A percentile compares a stretch with the other conserved stretches of the same genome.
These are phyloP conservation scores for Kickxella alabastrina DNA, from an alignment of 192 early-diverging fungal genomes.

Conservation along the genomic window DNA sequence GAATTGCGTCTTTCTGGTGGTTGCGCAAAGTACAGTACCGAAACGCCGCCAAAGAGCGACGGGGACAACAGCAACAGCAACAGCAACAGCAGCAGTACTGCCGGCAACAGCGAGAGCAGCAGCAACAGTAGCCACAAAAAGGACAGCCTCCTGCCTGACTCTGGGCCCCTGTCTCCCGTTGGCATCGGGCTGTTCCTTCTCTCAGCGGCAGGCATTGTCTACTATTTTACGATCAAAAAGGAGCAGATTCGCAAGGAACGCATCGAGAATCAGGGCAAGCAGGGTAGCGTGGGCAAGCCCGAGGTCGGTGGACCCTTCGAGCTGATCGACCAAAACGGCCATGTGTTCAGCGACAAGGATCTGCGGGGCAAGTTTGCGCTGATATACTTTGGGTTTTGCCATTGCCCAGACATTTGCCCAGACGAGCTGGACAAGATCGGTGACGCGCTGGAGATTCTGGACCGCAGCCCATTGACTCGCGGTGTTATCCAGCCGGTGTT, in stretches of 20 bases:
- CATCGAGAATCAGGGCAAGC: slow-evolving; percentile 6
- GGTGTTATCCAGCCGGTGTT: slow-evolving; percentile 80
- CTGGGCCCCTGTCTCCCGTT: slow-evolving; percentile 43
- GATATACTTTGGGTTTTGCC: slow-evolving; percentile 99
- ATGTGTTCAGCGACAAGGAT: slow-evolving; percentile 53
- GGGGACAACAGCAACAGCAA: slow-evolving; percentile 8
- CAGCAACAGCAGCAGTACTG: not conserved
- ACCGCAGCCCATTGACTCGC: slow-evolving; percentile 49
- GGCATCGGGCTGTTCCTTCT: slow-evolving; percentile 53
- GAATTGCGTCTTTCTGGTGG: too few species aligned
- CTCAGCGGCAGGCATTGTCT: slow-evolving; percentile 57
- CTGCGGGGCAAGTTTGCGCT: slow-evolving; percentile 76
- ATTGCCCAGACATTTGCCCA: slow-evolving; percentile 99
- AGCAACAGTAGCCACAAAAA: slow-evolving; percentile 3
- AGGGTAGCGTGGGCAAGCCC: slow-evolving; percentile 76
- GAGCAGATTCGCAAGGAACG: slow-evolving; percentile 49
- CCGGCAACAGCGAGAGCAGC: not conserved
- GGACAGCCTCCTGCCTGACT: slow-evolving; percentile 25
- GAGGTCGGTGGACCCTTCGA: slow-evolving; percentile 87
- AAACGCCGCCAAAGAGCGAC: slow-evolving; percentile 5
- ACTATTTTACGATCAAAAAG: slow-evolving; percentile 66
- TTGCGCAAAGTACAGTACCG: slow-evolving; percentile 39
- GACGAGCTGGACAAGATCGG: slow-evolving; percentile 99
- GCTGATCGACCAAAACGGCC: slow-evolving; percentile 77
- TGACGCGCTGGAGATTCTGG: slow-evolving; percentile 69